Evolutionary conservation across 768 basidiomycete species (phyloP).

Genomic region (Candolleomyces eurysporus): DNA sequence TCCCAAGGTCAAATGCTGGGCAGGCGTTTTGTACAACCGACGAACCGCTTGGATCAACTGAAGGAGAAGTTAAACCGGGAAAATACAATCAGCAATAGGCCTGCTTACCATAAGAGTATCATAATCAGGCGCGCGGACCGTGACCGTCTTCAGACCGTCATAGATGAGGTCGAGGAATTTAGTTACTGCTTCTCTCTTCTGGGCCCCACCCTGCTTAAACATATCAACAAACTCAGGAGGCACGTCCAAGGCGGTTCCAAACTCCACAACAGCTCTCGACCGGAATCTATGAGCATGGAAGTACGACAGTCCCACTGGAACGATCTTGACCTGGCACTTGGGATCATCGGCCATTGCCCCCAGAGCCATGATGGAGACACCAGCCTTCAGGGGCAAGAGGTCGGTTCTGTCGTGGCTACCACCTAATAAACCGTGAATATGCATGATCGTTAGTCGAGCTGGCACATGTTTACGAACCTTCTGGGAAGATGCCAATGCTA

Average conservation of each 20-base stretch:
- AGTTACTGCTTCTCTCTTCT: conserved; percentile 88
- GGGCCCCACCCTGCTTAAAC: conserved; percentile 85
- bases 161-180: conserved; percentile 90
- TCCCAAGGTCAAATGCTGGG: conserved; percentile 88
- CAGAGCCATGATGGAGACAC: conserved; percentile 96
- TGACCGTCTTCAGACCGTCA: conserved; percentile 93
- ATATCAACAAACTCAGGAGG: conserved; percentile 83
- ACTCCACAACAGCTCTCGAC: conserved; percentile 95
- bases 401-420: conserved; percentile 98
- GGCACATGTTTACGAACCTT: conserved; percentile 55
- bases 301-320: conserved; percentile 77
- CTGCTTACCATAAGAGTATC: conserved; percentile 90
- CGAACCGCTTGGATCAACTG: conserved; percentile 95
- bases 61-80: conserved; percentile 4
- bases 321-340: conserved; percentile 84
- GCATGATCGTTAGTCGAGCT: not conserved
- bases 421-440: conserved; percentile 45
- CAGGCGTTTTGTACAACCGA: conserved; percentile 90
- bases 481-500: conserved; percentile 96
- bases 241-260: conserved; percentile 89
- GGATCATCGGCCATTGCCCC: conserved; percentile 96
- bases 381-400: conserved; percentile 94
- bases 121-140: conserved; percentile 92
- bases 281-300: conserved; percentile 86
- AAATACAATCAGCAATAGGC: not conserved